These are phyloP conservation scores for Nothophoma quercina DNA, from an alignment of 2,329 filamentous ascomycete genomes.

Conservation along the genomic window DNA sequence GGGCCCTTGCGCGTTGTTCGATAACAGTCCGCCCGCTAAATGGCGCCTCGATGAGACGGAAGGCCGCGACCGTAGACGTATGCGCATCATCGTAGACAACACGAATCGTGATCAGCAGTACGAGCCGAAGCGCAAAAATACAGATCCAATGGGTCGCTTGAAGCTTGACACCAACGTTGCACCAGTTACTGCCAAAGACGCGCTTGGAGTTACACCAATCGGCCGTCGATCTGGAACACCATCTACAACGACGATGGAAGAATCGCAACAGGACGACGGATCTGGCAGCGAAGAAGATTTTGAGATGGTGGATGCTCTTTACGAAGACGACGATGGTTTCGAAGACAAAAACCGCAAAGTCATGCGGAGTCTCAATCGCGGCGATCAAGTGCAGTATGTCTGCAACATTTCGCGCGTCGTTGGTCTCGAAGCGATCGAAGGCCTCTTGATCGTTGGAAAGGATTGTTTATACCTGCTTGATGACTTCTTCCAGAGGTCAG, in stretches of 20 bases:
- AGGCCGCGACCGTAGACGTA: conserved; percentile 91
- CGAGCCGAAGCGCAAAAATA: conserved; percentile 81
- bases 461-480: conserved; percentile 93
- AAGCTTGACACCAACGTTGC: conserved; percentile 57
- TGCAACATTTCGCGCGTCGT: conserved; percentile 96
- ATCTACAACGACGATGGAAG: conserved; percentile 26
- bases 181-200: conserved; percentile 37
- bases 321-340: conserved; percentile 82
- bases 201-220: conserved; percentile 41
- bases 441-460: conserved; percentile 90
- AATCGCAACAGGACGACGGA: conserved; percentile 40
- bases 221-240: conserved; percentile 29
- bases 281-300: conserved; percentile 82
- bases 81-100: conserved; percentile 83
- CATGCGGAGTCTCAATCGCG: conserved; percentile 88
- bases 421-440: conserved; percentile 91
- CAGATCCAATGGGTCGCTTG: conserved; percentile 58
- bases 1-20: conserved; percentile 82
- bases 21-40: conserved; percentile 68
- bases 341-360: conserved; percentile 99
- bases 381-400: conserved; percentile 90
- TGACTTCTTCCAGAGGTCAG: conserved; percentile 92
- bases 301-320: conserved; percentile 93
- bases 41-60: conserved; percentile 98
- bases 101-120: conserved; percentile 72